phyloP scores from a whole-genome alignment of 345 rosid species.

The Murraya paniculata region DNA sequence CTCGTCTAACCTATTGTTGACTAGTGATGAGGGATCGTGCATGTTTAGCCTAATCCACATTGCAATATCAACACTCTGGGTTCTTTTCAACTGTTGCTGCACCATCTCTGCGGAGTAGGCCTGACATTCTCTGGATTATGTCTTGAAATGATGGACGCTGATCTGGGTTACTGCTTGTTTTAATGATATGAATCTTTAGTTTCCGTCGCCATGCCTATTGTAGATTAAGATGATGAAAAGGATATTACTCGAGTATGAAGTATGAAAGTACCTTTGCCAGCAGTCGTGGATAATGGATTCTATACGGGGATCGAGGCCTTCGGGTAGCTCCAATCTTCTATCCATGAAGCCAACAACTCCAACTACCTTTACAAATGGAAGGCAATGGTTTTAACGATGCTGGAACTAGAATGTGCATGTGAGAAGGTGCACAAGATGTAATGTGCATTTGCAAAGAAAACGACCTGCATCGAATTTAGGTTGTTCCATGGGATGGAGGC shows the following conservation, averaged over 20 bases:
- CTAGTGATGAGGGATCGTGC: background rate
- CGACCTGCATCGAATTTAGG: constrained; percentile 71
- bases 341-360: constrained; percentile 95
- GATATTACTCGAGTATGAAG: no score
- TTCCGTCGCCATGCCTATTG: background rate
- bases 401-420: background rate
- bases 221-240: background rate
- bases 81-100: constrained; percentile 16
- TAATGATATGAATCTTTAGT: background rate
- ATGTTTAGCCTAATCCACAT: background rate
- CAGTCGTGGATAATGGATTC: constrained; percentile 71
- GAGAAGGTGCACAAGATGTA: background rate
- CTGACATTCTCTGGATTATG: constrained; percentile 52
- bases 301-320: constrained; percentile 58
- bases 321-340: constrained; percentile 76
- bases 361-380: constrained; percentile 45
- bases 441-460: background rate
- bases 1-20: background rate
- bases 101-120: constrained; percentile 31
- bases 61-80: constrained; percentile 7
- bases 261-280: constrained; percentile 59
- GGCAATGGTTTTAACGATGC: background rate
- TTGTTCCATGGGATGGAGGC: constrained; percentile 75
- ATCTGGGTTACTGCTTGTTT: constrained; percentile 54
- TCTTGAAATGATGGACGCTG: constrained; percentile 76